These are phyloP conservation scores for Hibiscus trionum DNA, from an alignment of 345 rosid species.

Conservation along the genomic window DNA sequence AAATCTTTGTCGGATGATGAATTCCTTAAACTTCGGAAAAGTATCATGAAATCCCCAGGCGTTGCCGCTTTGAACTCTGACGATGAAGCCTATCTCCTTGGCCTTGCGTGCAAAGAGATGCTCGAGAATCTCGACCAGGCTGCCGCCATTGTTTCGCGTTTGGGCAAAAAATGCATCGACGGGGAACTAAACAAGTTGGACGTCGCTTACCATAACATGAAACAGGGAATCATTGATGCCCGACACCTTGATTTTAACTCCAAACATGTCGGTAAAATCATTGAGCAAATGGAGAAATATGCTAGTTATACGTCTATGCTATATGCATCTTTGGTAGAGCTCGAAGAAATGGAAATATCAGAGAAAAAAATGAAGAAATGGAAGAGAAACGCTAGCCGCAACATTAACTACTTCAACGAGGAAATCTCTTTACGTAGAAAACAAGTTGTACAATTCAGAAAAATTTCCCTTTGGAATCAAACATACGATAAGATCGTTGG, in stretches of 20 bases:
- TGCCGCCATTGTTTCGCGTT: constrained; percentile 20
- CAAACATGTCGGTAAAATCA: constrained; percentile 13
- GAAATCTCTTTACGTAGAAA: constrained; percentile 28
- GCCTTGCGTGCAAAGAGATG: constrained; percentile 35
- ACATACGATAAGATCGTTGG: constrained; percentile 30
- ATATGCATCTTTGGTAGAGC: constrained; percentile 17
- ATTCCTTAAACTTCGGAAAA: constrained; percentile 21
- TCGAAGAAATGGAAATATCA: constrained; percentile 30
- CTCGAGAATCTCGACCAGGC: constrained; percentile 35
- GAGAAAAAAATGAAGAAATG: constrained; percentile 28
- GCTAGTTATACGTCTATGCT: constrained; percentile 23
- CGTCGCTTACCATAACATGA: constrained; percentile 18
- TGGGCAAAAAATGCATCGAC: constrained; percentile 30
- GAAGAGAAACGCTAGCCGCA: constrained; percentile 13
- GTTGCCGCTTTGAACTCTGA: constrained; percentile 30
- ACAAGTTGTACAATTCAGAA: constrained; percentile 25
- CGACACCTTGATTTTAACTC: constrained; percentile 17
- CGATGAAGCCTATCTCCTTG: constrained; percentile 28
- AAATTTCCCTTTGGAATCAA: constrained; percentile 36
- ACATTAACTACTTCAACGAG: constrained; percentile 17
- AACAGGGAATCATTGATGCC: constrained; percentile 18
- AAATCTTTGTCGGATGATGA: constrained; percentile 27
- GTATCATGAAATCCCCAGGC: constrained; percentile 29
- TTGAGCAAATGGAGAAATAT: constrained; percentile 36
- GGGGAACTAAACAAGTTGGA: constrained; percentile 19